A percentile compares a stretch with the other conserved stretches of the same genome.
Conservation (phyloP, 2,329 filamentous ascomycete genomes). For the Trichoderma arundinaceum region DNA sequence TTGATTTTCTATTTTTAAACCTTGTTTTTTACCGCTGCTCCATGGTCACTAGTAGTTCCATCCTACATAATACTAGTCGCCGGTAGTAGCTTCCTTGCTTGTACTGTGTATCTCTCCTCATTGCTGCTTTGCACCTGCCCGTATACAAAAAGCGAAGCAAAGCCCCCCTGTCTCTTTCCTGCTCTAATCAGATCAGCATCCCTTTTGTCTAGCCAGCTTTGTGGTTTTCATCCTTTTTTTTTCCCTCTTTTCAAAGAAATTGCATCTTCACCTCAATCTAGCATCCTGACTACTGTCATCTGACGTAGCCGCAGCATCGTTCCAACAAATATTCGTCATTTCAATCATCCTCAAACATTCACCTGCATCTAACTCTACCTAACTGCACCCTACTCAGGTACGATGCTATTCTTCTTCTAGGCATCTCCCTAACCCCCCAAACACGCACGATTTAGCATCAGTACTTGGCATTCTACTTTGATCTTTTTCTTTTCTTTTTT, state of each 20-base stretch:
- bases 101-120: not conserved
- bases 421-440: not conserved
- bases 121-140: not conserved
- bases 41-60: not conserved
- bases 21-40: conserved; percentile 1
- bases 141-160: conserved; percentile 19
- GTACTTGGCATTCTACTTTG: not conserved
- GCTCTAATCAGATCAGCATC: not conserved
- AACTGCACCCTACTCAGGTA: conserved; percentile 1
- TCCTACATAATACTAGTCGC: not conserved
- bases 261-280: not conserved
- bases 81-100: conserved; percentile 6
- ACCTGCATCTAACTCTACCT: not conserved
- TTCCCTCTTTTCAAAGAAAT: not conserved
- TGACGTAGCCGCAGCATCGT: not conserved
- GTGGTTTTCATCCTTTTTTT: not conserved
- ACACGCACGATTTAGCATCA: not conserved
- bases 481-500: not conserved
- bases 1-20: conserved; percentile 1
- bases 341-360: not conserved
- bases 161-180: conserved; percentile 8
- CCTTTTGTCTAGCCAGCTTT: not conserved
- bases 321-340: not conserved
- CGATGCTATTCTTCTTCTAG: conserved; percentile 19
- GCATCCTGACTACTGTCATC: not conserved